Conservation (phyloP, 2,329 filamentous ascomycete genomes). For the Alternaria sp. region DNA sequence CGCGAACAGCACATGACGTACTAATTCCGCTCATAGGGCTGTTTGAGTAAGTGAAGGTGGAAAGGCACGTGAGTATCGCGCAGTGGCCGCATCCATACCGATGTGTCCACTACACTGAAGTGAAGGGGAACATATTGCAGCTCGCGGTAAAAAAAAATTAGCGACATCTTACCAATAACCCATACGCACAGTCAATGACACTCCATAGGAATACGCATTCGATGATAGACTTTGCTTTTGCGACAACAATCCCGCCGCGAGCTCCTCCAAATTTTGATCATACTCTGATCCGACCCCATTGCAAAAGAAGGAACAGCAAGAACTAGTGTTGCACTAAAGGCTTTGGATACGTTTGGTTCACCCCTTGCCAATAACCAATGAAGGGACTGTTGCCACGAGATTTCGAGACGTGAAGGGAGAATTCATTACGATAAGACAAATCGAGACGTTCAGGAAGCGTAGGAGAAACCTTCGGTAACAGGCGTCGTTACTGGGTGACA, state of each 20-base stretch:
- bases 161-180: neutral
- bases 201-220: neutral
- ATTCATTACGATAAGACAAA: neutral
- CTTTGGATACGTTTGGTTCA: neutral
- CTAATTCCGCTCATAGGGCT: neutral
- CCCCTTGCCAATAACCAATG: neutral
- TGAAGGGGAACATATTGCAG: neutral
- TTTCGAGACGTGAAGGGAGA: neutral
- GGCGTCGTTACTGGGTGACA: neutral
- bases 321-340: neutral
- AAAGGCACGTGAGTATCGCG: neutral
- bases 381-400: neutral
- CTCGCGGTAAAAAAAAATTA: neutral
- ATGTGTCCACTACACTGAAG: neutral
- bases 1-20: neutral
- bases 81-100: neutral
- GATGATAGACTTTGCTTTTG: neutral
- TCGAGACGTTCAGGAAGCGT: neutral
- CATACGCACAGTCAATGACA: neutral
- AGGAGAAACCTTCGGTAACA: neutral
- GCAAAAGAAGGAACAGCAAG: neutral
- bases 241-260: neutral
- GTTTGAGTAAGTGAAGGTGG: constrained; percentile 5
- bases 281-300: neutral
- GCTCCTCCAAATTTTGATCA: neutral